phyloP scores from a whole-genome alignment of 495 filamentous ascomycete genomes.

The Neurospora sublineolata region DNA sequence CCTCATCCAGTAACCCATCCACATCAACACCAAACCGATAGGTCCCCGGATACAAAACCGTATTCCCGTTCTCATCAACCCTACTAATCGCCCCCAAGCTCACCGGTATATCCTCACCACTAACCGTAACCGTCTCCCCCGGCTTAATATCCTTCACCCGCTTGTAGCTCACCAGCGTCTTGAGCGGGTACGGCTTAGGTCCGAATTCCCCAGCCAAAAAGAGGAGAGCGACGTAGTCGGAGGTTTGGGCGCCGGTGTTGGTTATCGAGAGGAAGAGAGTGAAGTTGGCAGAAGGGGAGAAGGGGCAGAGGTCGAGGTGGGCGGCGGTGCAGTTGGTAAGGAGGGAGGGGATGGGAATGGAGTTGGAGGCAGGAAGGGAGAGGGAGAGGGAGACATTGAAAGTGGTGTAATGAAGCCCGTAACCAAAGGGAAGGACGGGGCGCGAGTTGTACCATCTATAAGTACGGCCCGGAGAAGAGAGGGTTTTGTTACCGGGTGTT shows the following conservation, averaged over 20 bases:
- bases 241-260: slow-evolving; percentile 40
- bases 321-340: slow-evolving; percentile 10
- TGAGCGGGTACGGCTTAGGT: slow-evolving; percentile 45
- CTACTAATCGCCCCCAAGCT: slow-evolving; percentile 30
- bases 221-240: slow-evolving; percentile 44
- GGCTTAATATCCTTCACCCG: slow-evolving; percentile 35
- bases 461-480: slow-evolving; percentile 27
- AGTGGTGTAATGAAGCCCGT: slow-evolving; percentile 31
- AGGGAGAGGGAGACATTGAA: slow-evolving; percentile 31
- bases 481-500: not conserved
- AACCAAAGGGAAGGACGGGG: slow-evolving; percentile 33
- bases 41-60: slow-evolving; percentile 46
- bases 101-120: slow-evolving; percentile 42
- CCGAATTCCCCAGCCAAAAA: slow-evolving; percentile 43
- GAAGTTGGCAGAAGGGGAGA: slow-evolving; percentile 16
- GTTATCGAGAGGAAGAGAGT: slow-evolving; percentile 15
- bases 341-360: slow-evolving; percentile 15
- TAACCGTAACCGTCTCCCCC: slow-evolving; percentile 23
- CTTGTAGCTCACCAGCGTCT: slow-evolving; percentile 46
- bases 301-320: slow-evolving; percentile 34
- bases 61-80: slow-evolving; percentile 41
- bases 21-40: slow-evolving; percentile 43
- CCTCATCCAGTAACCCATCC: slow-evolving; percentile 21
- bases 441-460: slow-evolving; percentile 27
- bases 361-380: slow-evolving; percentile 2